Percentiles rank a stretch among this genome's conserved stretches.
Evolutionary conservation across 2,329 filamentous ascomycete genomes (phyloP).

Genomic region (Colletotrichum liriopes): DNA sequence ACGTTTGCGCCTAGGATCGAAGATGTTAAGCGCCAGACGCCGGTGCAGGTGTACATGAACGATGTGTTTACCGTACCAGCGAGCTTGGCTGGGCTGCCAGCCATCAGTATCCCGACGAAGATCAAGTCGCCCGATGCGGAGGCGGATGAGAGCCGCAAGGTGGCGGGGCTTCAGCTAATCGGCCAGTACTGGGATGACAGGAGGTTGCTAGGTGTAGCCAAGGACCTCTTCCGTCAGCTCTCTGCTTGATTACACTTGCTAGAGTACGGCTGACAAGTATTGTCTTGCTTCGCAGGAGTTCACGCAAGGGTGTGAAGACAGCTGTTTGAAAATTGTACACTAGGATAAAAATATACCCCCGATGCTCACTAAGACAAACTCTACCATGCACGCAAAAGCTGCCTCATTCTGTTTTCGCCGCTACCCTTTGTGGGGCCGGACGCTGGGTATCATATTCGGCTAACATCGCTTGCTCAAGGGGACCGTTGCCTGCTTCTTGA

Average conservation of each 20-base stretch:
- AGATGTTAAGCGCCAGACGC: conserved; percentile 68
- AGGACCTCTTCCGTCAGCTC: conserved; percentile 56
- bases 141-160: conserved; percentile 52
- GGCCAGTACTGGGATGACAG: conserved; percentile 87
- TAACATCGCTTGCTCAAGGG: background rate
- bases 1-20: conserved; percentile 78
- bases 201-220: conserved; percentile 72
- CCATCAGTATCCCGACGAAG: conserved; percentile 85
- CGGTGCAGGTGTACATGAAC: conserved; percentile 88
- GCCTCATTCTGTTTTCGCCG: background rate
- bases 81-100: conserved; percentile 91
- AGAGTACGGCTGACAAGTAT: background rate
- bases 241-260: conserved; percentile 7
- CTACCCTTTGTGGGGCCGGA: background rate
- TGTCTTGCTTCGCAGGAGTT: background rate
- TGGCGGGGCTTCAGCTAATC: conserved; percentile 79
- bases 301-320: background rate
- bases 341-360: conserved; percentile 37
- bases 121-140: conserved; percentile 68
- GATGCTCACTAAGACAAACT: background rate
- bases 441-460: conserved; percentile 32
- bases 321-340: conserved; percentile 4
- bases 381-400: background rate
- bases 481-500: conserved; percentile 37
- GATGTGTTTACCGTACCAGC: conserved; percentile 97